Evolutionary conservation across 805 yeast species (phyloP).

Genomic region (Wickerhamiella nectarea): DNA sequence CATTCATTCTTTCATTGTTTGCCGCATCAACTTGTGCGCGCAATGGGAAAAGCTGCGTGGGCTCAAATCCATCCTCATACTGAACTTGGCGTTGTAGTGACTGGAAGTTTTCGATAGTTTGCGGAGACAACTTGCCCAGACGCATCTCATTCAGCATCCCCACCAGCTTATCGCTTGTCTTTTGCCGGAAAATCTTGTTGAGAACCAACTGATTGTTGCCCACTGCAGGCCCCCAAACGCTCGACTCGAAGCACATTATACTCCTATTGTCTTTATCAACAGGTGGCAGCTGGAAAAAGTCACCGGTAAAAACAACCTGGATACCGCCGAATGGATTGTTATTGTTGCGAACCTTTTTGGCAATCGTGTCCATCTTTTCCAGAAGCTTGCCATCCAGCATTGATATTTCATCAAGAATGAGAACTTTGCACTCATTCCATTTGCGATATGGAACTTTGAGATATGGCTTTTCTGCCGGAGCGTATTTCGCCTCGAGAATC

Average conservation of each 20-base stretch:
- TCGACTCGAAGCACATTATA: slow-evolving; percentile 58
- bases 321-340: slow-evolving; percentile 81
- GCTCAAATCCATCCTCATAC: slow-evolving; percentile 66
- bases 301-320: slow-evolving; percentile 80
- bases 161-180: slow-evolving; percentile 51
- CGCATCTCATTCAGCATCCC: slow-evolving; percentile 73
- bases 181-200: slow-evolving; percentile 74
- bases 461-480: slow-evolving; percentile 22
- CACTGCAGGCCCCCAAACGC: slow-evolving; percentile 55
- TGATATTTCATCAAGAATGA: slow-evolving; percentile 83
- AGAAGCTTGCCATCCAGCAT: slow-evolving; percentile 76
- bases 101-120: slow-evolving; percentile 36
- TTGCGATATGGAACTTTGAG: slow-evolving; percentile 14
- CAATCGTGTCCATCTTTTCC: slow-evolving; percentile 58
- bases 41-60: slow-evolving; percentile 81
- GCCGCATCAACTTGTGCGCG: slow-evolving; percentile 71
- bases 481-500: slow-evolving; percentile 34
- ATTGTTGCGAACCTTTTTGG: slow-evolving; percentile 39
- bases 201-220: slow-evolving; percentile 45
- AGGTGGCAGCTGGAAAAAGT: slow-evolving; percentile 91
- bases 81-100: slow-evolving; percentile 37
- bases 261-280: slow-evolving; percentile 27
- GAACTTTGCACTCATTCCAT: slow-evolving; percentile 57
- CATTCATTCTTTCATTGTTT: slow-evolving; percentile 39
- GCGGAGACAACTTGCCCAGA: slow-evolving; percentile 45